Conservation (phyloP, 768 basidiomycete species). For the Rhodotorula paludigena region DNA sequence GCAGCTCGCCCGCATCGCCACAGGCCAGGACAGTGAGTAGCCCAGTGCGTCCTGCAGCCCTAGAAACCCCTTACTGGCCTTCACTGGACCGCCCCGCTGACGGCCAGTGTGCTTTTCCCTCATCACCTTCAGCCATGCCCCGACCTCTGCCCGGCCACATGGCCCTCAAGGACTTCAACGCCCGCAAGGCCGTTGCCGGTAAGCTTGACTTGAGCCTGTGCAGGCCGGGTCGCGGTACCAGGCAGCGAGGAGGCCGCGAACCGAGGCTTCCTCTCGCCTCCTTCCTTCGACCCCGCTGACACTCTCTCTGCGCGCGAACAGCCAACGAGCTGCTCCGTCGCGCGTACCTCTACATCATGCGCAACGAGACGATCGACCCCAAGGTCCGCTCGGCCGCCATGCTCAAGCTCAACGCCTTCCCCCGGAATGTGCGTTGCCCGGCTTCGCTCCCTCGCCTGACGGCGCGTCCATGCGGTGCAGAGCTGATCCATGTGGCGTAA, state of each 20-base stretch:
- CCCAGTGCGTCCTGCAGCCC: no score
- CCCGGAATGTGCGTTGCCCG: constrained; percentile 59
- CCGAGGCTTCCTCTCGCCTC: no score
- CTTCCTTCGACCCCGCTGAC: no score
- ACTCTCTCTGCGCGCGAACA: constrained; percentile 16
- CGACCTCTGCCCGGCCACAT: constrained; percentile 37
- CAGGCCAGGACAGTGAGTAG: no score
- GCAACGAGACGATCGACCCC: constrained; percentile 81
- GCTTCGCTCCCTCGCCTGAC: background rate
- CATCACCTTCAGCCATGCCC: constrained; percentile 11
- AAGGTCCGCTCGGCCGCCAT: constrained; percentile 90
- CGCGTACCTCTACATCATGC: constrained; percentile 87
- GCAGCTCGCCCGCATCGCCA: no score
- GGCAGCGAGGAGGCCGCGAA: no score
- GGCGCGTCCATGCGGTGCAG: background rate
- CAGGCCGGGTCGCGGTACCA: no score
- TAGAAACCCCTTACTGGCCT: no score
- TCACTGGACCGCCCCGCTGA: background rate
- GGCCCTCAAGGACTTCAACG: constrained; percentile 38
- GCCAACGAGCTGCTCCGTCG: constrained; percentile 75
- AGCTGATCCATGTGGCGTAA: background rate
- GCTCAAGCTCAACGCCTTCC: constrained; percentile 83
- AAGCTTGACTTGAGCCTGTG: background rate
- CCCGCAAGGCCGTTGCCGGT: constrained; percentile 34
- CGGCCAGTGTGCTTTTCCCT: background rate